Evolutionary conservation across 2,329 filamentous ascomycete species (phyloP).

Genomic region (Dothistroma pini): DNA sequence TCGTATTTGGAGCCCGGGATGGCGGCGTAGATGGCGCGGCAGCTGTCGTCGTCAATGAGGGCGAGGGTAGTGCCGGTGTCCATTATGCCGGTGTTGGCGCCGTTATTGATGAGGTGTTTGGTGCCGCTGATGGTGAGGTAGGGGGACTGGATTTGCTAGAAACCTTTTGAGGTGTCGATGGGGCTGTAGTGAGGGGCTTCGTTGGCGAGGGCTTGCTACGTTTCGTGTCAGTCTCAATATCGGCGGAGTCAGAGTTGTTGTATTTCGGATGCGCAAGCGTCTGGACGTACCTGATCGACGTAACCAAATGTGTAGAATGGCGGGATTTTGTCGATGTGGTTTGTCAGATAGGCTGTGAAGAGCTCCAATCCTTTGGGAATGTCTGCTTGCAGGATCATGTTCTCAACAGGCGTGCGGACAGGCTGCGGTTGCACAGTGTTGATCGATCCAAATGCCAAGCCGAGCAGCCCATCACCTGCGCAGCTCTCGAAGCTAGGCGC

Average conservation of each 20-base stretch:
- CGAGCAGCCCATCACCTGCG: slow-evolving; percentile 62
- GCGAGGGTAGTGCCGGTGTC: slow-evolving; percentile 70
- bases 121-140: slow-evolving; percentile 53
- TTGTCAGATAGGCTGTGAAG: slow-evolving; percentile 63
- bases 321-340: slow-evolving; percentile 46
- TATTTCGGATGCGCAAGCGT: background rate
- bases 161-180: slow-evolving; percentile 62
- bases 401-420: slow-evolving; percentile 63
- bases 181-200: slow-evolving; percentile 50
- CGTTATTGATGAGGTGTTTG: slow-evolving; percentile 22
- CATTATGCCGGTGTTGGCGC: slow-evolving; percentile 62
- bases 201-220: slow-evolving; percentile 52
- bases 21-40: slow-evolving; percentile 59
- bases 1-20: slow-evolving; percentile 57
- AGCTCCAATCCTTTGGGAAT: slow-evolving; percentile 54
- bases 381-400: slow-evolving; percentile 59
- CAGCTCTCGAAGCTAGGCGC: slow-evolving; percentile 56
- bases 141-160: slow-evolving; percentile 62
- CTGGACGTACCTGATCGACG: slow-evolving; percentile 49
- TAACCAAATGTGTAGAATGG: slow-evolving; percentile 70
- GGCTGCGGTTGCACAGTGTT: slow-evolving; percentile 43
- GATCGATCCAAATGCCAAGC: slow-evolving; percentile 54
- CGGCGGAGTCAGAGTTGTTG: background rate
- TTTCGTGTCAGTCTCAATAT: background rate
- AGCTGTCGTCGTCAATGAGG: slow-evolving; percentile 59